Evolutionary conservation across 345 rosid species (phyloP), one percentile per base, ranked within the genome.

Genomic region (Salix caprea): DNA sequence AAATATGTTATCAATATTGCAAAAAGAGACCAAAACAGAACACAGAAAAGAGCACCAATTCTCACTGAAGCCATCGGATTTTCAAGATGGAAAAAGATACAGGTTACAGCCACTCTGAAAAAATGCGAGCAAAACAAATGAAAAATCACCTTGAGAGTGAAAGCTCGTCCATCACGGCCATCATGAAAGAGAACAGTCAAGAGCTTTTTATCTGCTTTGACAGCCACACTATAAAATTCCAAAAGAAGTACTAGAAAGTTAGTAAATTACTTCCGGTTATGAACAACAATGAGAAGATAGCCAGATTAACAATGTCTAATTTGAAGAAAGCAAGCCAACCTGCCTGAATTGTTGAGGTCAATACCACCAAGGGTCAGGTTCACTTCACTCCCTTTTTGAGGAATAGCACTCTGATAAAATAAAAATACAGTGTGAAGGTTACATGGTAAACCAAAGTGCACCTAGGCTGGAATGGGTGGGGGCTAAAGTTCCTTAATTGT

Each of bases 291-390:
- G 66, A 74, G 65, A 77, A 75, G 32, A 62, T n/a, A 68, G 40
- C 46, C 12, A 67, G 26, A 62, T 68, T 52, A 60, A 6, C 9
- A 69, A 70, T 48, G 70, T 68, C 54, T 76, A 84, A 69, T 74
- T 69, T 23, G 67, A 75, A 84, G 0, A 83, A 79, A 82, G 86
- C 78, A 84, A 86, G 90, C 99, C 90, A 85, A 96, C 99, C 99
- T 96, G 97, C 99, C 99, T 94, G 99, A 92, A 89, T 88, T 96
- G 98, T 96, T 92, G 91, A 96, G 99, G 85, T 96, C 99, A 85
- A 96, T 91, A 69, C 96, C 93, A 72, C 96, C 96, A 64, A 91
- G 93, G 40, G 88, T 94, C 78, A 90, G 83, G 85, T 89, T 89
- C 60, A 87, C 90, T 88, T 91, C 96, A 87, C 85, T 75, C 46